Conservation (phyloP, 768 basidiomycete species). For the Lentinus tigrinus region DNA sequence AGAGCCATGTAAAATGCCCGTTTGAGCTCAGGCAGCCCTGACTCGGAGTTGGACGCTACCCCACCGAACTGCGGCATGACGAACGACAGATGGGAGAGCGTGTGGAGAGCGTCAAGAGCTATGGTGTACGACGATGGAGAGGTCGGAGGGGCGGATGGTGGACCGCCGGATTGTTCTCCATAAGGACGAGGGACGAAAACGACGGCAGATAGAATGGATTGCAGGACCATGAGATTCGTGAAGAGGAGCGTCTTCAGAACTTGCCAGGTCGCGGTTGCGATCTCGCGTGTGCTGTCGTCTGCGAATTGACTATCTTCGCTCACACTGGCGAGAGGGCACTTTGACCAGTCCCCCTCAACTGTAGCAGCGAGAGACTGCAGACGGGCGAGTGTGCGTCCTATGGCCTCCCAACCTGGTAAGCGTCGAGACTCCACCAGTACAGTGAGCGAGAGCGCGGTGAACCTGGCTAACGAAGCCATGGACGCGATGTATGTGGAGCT, state of each 20-base stretch:
- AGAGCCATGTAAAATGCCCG: slow-evolving; percentile 75
- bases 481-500: slow-evolving; percentile 22
- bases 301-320: slow-evolving; percentile 28
- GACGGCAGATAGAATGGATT: slow-evolving; percentile 55
- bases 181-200: slow-evolving; percentile 47
- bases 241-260: slow-evolving; percentile 78
- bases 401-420: slow-evolving; percentile 24
- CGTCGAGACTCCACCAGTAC: slow-evolving; percentile 26
- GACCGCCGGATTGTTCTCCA: neutral
- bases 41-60: slow-evolving; percentile 49
- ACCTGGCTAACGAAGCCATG: slow-evolving; percentile 24
- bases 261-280: slow-evolving; percentile 58
- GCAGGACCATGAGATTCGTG: slow-evolving; percentile 64
- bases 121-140: slow-evolving; percentile 41
- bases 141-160: neutral
- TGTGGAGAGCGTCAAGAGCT: slow-evolving; percentile 52
- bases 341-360: slow-evolving; percentile 29
- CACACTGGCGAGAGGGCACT: slow-evolving; percentile 25
- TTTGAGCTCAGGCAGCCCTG: slow-evolving; percentile 70
- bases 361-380: slow-evolving; percentile 22
- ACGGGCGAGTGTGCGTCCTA: slow-evolving; percentile 18
- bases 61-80: slow-evolving; percentile 82
- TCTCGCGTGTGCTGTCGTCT: slow-evolving; percentile 45
- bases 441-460: slow-evolving; percentile 24
- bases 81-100: slow-evolving; percentile 69